Base-by-base conservation (phyloP, 441 rosid species). In the Arabidopsis lyrata region DNA sequence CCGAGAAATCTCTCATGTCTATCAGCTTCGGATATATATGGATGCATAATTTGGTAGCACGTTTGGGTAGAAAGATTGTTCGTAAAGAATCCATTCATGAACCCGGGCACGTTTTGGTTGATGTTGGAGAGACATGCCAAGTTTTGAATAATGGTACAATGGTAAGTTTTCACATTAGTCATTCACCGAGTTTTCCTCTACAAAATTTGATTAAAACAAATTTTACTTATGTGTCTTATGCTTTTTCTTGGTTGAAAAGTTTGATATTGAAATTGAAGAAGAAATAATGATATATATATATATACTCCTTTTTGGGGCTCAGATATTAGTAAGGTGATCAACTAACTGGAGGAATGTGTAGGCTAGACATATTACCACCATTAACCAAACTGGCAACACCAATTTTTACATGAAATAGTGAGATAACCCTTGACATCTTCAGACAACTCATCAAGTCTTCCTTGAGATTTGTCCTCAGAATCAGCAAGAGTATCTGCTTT, bases 41-140 rank as follows among this genome's bases (percentile, higher is more conserved):
- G 15, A 72, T 72, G 55, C 69, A 72, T 63, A 12, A 42, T 52
- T 52, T 72, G 55, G 6, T 72, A 63, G 2, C 5, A 62, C 34
- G 27, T 16, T 18, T 72, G 8, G 63, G 76, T 18, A 42, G 6
- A 34, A 31, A 63, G 10, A 63, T 63, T 35, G 57, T 73, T 55
- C 49, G 57, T 35, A 73, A 35, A 32, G 39, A 63, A 55, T 64
- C 63, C 13, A 22, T 20, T 39, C 11, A 63, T 8, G 63, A 63
- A 4, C 69, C 29, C 55, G 70, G 63, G 14, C 2, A 42, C n/a
- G 41, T 35, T 63, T 24, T 73, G 63, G 47, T 32, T 63, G 47
- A 63, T 53, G 10, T 5, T 20, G 8, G 44, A 62, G 63, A 72
- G n/a, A 63, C 5, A 13, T 10, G 63, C 20, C 36, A 24, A 32